Evolutionary conservation across 495 filamentous ascomycete species (phyloP), one percentile per base, ranked within the genome.

Genomic region (Hypomontagnella monticulosa): DNA sequence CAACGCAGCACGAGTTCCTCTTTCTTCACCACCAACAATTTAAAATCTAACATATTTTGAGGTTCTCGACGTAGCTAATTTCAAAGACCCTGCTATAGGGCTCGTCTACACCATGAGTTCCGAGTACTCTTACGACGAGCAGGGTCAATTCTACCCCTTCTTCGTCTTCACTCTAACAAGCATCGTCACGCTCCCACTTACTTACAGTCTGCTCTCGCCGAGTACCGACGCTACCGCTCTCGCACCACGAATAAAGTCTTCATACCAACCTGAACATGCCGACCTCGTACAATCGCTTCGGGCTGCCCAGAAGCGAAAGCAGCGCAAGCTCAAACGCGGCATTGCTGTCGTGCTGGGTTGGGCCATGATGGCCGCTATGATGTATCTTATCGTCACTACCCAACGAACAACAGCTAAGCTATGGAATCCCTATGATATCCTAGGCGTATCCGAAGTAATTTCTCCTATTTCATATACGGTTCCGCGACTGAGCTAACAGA

Each of bases 121-220:
- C 67, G 95, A 98, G 76, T 99, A 99, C 83, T 94, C 89, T 69
- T 99, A 99, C 79, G 95, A 99, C 85, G 92, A 97, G 72, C 85
- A 97, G 88, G 94, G 93, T 42, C 90, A 97, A 88, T 97, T 97
- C 83, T 99, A 97, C 84, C 95, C 95, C 70, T 97, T 93, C 84
- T 99, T 98, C 83, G 87, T 99, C 78, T 86, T 97, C 72, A 97
- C 93, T 46, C 86, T 98, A 65, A 86, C 89, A 55, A 87, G 88
- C 73, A 88, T 99, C 57, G 83, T 98, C 79, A 96, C 93, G 14
- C 78, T 97, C 46, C 96, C 95, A 61, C 83, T 96, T 72, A 97
- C 95, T 66, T 97, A 93, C 76, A 90, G 87, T 58, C 83, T 94
- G 57, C 82, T 96, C 58, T 88, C 87, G 75, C 87, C 88, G 10